These are phyloP conservation scores for Calonectria honghensis DNA, from an alignment of 2,329 filamentous ascomycete genomes.

Conservation along the genomic window DNA sequence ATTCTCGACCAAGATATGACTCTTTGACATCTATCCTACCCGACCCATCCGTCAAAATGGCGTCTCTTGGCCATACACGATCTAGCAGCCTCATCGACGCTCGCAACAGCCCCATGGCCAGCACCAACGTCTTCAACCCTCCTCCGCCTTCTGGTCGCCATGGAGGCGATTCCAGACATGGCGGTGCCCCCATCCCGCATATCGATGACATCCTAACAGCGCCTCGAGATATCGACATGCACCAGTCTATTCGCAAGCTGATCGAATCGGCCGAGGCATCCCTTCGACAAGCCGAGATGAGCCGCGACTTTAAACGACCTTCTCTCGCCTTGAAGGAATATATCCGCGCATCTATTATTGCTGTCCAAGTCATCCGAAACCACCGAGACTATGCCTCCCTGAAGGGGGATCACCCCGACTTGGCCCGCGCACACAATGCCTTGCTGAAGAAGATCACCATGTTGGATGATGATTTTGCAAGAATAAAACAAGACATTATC, in stretches of 20 bases:
- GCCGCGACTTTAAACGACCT: slow-evolving; percentile 78
- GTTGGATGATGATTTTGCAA: slow-evolving; percentile 70
- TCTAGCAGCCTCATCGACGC: slow-evolving; percentile 53
- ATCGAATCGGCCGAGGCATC: slow-evolving; percentile 72
- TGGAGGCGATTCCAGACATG: slow-evolving; percentile 52
- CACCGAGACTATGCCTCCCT: slow-evolving; percentile 84
- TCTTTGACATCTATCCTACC: slow-evolving; percentile 34
- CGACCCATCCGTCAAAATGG: slow-evolving; percentile 46
- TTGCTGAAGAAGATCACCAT: slow-evolving; percentile 71
- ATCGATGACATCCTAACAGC: slow-evolving; percentile 72
- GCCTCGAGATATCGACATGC: slow-evolving; percentile 67
- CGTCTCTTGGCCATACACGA: slow-evolving; percentile 54
- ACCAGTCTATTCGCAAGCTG: slow-evolving; percentile 72
- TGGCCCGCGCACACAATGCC: slow-evolving; percentile 68
- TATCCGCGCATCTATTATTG: slow-evolving; percentile 86
- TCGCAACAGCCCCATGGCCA: slow-evolving; percentile 57
- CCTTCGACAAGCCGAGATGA: slow-evolving; percentile 76
- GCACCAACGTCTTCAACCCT: slow-evolving; percentile 56
- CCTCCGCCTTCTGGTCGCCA: slow-evolving; percentile 55
- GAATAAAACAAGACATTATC: slow-evolving; percentile 76
- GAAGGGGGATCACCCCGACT: slow-evolving; percentile 71
- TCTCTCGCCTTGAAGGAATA: slow-evolving; percentile 90
- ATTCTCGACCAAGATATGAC: slow-evolving; percentile 40
- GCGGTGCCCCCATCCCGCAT: slow-evolving; percentile 66
- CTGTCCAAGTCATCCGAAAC: slow-evolving; percentile 83